Conservation (phyloP, 257 asterid genomes). For the Marsdenia floribunda region DNA sequence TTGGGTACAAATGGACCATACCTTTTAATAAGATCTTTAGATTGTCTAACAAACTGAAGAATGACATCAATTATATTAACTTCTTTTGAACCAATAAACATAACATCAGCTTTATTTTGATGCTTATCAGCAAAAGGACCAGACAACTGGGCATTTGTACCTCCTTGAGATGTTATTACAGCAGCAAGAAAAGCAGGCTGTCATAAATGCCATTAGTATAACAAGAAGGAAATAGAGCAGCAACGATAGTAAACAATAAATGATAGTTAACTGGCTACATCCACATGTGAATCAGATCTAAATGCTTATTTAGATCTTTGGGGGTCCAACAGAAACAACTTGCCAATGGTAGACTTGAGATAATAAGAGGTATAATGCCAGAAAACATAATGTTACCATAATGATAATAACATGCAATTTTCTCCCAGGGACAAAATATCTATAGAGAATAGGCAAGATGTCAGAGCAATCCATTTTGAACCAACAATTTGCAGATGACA, state of each 20-base stretch:
- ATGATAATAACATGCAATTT: not conserved
- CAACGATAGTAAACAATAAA: not conserved
- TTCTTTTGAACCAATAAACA: constrained; percentile 31
- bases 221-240: not conserved
- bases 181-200: constrained; percentile 88
- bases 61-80: constrained; percentile 41
- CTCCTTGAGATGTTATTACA: constrained; percentile 40
- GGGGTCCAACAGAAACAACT: not conserved
- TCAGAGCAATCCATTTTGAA: not conserved
- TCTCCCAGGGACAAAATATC: not conserved
- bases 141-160: constrained; percentile 28
- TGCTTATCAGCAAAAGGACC: constrained; percentile 29
- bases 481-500: not conserved
- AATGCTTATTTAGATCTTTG: no score
- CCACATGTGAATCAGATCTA: no score
- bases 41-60: constrained; percentile 45
- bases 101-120: constrained; percentile 31
- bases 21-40: constrained; percentile 64
- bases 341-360: not conserved
- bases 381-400: not conserved
- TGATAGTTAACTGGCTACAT: no score
- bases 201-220: constrained; percentile 11
- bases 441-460: not conserved
- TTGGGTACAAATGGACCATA: constrained; percentile 17
- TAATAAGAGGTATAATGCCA: not conserved